Evolutionary conservation across 106 monocot species (phyloP).

Genomic region (Phalaenopsis aphrodite): DNA sequence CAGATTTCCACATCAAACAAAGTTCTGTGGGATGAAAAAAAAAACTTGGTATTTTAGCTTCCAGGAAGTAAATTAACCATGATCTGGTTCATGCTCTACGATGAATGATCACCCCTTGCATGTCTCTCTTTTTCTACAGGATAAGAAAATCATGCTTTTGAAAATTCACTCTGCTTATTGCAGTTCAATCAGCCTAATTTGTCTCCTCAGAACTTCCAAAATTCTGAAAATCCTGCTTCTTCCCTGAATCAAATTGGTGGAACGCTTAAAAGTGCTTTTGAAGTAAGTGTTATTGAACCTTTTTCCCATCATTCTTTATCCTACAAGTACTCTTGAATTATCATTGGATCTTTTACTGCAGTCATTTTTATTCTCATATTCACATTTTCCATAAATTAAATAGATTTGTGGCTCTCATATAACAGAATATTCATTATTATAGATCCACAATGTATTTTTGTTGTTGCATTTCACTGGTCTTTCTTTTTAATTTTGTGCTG

Average conservation of each 20-base stretch:
- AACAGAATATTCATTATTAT: background rate
- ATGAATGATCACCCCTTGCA: background rate
- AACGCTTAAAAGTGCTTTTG: conserved; percentile 58
- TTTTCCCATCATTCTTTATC: background rate
- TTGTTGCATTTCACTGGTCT: background rate
- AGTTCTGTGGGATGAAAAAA: no score
- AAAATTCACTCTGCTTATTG: conserved; percentile 6
- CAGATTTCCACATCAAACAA: no score
- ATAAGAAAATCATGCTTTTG: background rate
- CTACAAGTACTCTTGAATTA: no score
- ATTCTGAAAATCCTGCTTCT: conserved; percentile 45
- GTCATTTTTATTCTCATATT: background rate
- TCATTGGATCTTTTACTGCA: no score
- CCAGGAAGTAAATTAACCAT: background rate
- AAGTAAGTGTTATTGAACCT: conserved; percentile 32
- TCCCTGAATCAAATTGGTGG: conserved; percentile 75
- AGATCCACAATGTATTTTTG: background rate
- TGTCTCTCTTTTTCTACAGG: background rate
- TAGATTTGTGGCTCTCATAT: background rate
- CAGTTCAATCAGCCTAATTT: conserved; percentile 42
- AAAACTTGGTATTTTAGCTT: background rate
- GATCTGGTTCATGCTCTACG: background rate
- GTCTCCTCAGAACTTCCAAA: conserved; percentile 34
- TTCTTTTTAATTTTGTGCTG: background rate
- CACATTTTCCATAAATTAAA: background rate